These are phyloP conservation scores for Epicoccum nigrum DNA, from an alignment of 2,329 filamentous ascomycete genomes.

Conservation along the genomic window DNA sequence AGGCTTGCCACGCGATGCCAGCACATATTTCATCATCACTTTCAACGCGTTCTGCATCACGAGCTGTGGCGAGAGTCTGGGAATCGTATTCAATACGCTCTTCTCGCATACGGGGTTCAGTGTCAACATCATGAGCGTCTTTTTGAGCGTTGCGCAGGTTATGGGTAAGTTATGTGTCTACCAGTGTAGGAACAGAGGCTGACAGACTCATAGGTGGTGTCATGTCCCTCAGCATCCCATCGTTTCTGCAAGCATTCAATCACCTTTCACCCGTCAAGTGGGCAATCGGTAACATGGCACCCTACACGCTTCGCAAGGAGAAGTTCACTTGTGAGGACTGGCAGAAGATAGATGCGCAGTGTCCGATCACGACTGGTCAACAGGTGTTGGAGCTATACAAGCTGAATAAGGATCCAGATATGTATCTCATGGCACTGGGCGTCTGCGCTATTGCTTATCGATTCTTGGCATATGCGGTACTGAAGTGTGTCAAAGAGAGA, in stretches of 20 bases:
- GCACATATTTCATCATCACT: conserved; percentile 70
- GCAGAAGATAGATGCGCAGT: conserved; percentile 66
- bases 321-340: conserved; percentile 67
- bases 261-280: conserved; percentile 76
- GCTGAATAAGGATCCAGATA: conserved; percentile 65
- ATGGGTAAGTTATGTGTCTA: conserved; percentile 55
- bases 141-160: conserved; percentile 72
- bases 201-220: conserved; percentile 57
- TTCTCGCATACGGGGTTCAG: conserved; percentile 78
- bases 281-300: conserved; percentile 68
- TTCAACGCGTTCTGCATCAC: conserved; percentile 77
- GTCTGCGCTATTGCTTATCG: conserved; percentile 70
- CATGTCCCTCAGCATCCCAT: conserved; percentile 72
- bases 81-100: conserved; percentile 81
- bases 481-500: conserved; percentile 61
- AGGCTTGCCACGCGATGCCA: conserved; percentile 66
- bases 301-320: conserved; percentile 67
- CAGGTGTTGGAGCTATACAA: conserved; percentile 72
- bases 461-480: conserved; percentile 64
- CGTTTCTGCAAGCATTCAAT: conserved; percentile 70
- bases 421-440: conserved; percentile 68
- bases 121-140: conserved; percentile 72
- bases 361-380: conserved; percentile 69
- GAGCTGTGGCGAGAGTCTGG: conserved; percentile 74
- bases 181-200: not conserved